Conservation (phyloP, 129 eudicot genomes). For the Artemisia argyi region DNA sequence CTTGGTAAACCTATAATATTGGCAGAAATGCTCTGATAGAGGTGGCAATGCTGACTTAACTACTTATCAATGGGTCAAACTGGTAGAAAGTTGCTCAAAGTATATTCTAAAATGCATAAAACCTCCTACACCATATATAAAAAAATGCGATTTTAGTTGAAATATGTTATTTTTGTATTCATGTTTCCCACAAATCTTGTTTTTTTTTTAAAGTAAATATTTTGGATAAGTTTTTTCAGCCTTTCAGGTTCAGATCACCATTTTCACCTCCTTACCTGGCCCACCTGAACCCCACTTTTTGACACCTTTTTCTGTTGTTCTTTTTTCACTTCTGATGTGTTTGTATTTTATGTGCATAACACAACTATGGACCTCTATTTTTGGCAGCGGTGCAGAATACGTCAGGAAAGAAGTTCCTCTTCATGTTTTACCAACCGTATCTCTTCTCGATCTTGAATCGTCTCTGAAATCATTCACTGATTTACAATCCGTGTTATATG, state of each 20-base stretch:
- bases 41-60: not conserved
- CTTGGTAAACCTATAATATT: conserved; percentile 10
- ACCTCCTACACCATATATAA: not conserved
- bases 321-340: not conserved
- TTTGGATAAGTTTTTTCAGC: no score
- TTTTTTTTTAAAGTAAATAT: no score
- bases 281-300: not conserved
- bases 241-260: not conserved
- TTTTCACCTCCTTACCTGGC: not conserved
- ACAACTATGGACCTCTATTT: conserved; percentile 6
- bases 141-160: not conserved
- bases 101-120: not conserved
- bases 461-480: conserved; percentile 73
- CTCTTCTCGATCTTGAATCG: conserved; percentile 69
- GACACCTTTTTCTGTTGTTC: not conserved
- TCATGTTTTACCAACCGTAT: conserved; percentile 65
- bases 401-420: conserved; percentile 94
- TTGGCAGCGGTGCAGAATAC: conserved; percentile 90
- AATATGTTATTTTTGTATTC: not conserved
- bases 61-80: conserved; percentile 1
- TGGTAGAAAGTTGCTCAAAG: not conserved
- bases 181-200: no score
- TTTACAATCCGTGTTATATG: conserved; percentile 76
- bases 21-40: not conserved
- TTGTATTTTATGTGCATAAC: conserved; percentile 19